phyloP scores from a whole-genome alignment of 2,329 filamentous ascomycete genomes.

The Pseudofabraea citricarpa region DNA sequence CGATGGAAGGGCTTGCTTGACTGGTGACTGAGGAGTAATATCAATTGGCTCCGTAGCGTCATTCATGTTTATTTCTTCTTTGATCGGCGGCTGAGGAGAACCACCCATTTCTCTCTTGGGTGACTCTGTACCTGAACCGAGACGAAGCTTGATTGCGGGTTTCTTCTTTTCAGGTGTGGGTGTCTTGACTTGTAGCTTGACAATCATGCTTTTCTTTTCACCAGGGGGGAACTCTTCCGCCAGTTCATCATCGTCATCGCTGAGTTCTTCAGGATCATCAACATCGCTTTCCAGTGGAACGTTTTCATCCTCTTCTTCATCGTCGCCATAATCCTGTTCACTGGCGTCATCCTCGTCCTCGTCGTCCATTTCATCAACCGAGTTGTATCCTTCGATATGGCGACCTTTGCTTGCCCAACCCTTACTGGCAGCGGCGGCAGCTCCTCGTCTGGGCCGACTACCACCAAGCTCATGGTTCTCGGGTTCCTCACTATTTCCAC shows the following conservation, averaged over 20 bases:
- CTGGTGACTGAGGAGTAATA: conserved; percentile 10
- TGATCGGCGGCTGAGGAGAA: conserved; percentile 3
- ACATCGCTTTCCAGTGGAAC: conserved; percentile 54
- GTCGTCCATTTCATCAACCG: conserved; percentile 53
- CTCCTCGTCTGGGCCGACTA: conserved; percentile 36
- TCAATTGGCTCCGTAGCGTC: conserved; percentile 5
- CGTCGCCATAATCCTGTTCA: conserved; percentile 71
- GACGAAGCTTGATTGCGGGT: conserved; percentile 18
- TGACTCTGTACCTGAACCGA: conserved; percentile 10
- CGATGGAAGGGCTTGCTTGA: too few relatives aligned
- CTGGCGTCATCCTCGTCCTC: conserved; percentile 63
- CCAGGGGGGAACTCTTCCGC: conserved; percentile 49
- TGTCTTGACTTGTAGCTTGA: conserved; percentile 58
- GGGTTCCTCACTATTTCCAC: conserved; percentile 40
- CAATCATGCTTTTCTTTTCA: conserved; percentile 60
- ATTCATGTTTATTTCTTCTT: neutral
- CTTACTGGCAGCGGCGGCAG: conserved; percentile 14
- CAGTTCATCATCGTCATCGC: conserved; percentile 41
- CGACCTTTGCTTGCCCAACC: conserved; percentile 30
- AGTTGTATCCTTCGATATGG: conserved; percentile 50
- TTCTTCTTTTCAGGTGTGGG: conserved; percentile 27
- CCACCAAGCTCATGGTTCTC: conserved; percentile 29
- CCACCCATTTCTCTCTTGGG: neutral
- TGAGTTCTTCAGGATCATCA: conserved; percentile 50
- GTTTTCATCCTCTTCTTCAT: conserved; percentile 67